A percentile compares a stretch with the other conserved stretches of the same genome.
phyloP scores from a whole-genome alignment of 257 asterid genomes.

The Solanum chmielewskii region DNA sequence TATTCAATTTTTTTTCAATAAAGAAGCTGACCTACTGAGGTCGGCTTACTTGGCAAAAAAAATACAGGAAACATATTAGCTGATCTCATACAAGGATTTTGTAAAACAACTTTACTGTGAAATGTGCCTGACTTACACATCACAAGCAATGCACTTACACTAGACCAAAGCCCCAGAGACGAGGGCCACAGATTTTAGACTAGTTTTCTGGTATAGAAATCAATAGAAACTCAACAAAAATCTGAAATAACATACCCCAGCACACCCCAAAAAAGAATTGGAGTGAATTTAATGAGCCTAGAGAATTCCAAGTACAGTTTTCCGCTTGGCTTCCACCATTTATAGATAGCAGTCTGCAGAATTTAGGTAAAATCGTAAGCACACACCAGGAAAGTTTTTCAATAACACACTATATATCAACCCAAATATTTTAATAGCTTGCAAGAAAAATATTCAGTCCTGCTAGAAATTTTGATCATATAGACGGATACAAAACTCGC shows the following conservation, averaged over 20 bases:
- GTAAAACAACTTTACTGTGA: too few relatives aligned
- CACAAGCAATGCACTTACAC: not conserved
- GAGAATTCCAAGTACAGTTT: constrained; percentile 53
- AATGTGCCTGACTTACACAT: not conserved
- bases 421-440: not conserved
- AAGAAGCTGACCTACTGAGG: not conserved
- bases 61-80: not conserved
- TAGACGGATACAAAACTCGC: not conserved
- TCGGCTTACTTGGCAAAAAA: not conserved
- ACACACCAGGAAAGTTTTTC: not conserved
- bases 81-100: not conserved
- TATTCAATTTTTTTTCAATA: not conserved
- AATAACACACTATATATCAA: not conserved
- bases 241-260: constrained; percentile 53
- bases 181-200: not conserved
- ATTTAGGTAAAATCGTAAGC: constrained; percentile 7
- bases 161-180: not conserved
- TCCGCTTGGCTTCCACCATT: constrained; percentile 90
- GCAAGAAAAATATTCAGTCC: not conserved
- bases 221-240: not conserved
- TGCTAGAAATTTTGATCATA: not conserved
- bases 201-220: not conserved
- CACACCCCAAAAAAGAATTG: constrained; percentile 83
- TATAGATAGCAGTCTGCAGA: constrained; percentile 65
- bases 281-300: constrained; percentile 76